A percentile compares a stretch with the other conserved stretches of the same genome.
Evolutionary conservation across 768 basidiomycete genomes (phyloP).

Genomic region (Antrodiella citrinella): DNA sequence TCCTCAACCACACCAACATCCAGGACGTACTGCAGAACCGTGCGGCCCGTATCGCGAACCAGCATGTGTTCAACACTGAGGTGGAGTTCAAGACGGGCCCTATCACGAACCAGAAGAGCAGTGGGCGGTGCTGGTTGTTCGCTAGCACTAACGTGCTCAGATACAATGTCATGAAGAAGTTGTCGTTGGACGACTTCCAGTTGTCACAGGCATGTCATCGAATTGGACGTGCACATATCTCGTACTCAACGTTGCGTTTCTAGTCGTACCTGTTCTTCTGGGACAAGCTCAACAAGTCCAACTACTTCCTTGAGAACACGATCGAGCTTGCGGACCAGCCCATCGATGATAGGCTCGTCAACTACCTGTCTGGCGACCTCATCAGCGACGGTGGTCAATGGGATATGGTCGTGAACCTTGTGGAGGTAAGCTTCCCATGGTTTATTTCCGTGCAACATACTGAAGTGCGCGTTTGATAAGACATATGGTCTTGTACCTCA

Average conservation of each 20-base stretch:
- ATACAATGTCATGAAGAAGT: constrained; percentile 76
- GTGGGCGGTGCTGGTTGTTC: constrained; percentile 94
- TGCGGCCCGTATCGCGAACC: constrained; percentile 49
- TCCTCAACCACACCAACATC: constrained; percentile 65
- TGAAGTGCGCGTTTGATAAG: constrained; percentile 22
- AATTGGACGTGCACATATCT: neutral
- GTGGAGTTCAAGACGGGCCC: constrained; percentile 78
- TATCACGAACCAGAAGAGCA: constrained; percentile 79
- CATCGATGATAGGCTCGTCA: constrained; percentile 77
- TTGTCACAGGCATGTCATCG: constrained; percentile 59
- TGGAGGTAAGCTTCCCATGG: constrained; percentile 37
- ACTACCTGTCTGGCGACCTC: constrained; percentile 65
- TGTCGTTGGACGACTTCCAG: constrained; percentile 84
- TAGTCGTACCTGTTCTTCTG: constrained; percentile 92
- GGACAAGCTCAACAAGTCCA: constrained; percentile 91
- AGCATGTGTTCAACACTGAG: constrained; percentile 77
- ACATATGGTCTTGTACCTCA: constrained; percentile 88
- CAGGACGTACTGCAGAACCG: constrained; percentile 56
- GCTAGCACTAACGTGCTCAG: constrained; percentile 84
- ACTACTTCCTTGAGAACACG: constrained; percentile 85
- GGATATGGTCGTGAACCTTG: constrained; percentile 79
- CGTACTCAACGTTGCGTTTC: neutral
- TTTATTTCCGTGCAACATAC: neutral
- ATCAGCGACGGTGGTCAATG: constrained; percentile 92
- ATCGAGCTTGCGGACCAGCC: constrained; percentile 76